phyloP scores from a whole-genome alignment of 495 filamentous ascomycete species.

The Aspergillus nidulans region DNA sequence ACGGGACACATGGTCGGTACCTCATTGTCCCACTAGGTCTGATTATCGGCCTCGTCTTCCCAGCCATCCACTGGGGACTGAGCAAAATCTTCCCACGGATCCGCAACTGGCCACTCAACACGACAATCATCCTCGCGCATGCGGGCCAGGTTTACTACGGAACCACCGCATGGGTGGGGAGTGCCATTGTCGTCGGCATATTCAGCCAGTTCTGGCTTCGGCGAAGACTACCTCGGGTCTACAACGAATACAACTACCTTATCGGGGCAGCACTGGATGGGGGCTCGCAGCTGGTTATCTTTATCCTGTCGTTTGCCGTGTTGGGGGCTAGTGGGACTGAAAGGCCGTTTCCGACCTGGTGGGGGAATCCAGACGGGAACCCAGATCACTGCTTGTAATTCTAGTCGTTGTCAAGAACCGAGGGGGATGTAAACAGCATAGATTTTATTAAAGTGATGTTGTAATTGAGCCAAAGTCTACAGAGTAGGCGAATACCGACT shows the following conservation, averaged over 20 bases:
- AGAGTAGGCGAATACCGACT: conserved; percentile 16
- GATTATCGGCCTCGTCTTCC: conserved; percentile 35
- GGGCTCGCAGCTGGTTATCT: conserved; percentile 46
- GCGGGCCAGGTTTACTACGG: conserved; percentile 45
- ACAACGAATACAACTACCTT: conserved; percentile 56
- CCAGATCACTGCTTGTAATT: neutral
- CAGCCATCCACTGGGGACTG: conserved; percentile 33
- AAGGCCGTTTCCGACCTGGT: conserved; percentile 39
- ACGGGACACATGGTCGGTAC: conserved; percentile 28
- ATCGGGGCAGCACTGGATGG: conserved; percentile 54
- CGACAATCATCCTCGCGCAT: conserved; percentile 40
- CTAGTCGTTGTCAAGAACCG: neutral
- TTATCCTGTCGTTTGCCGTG: conserved; percentile 57
- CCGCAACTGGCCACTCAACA: conserved; percentile 24
- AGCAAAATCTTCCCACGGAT: neutral
- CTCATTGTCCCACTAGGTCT: conserved; percentile 45
- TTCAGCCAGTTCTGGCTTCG: conserved; percentile 51
- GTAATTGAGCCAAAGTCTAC: neutral
- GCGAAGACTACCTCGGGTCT: conserved; percentile 43
- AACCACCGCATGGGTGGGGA: conserved; percentile 33
- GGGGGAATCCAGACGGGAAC: conserved; percentile 39
- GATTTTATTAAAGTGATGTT: no score
- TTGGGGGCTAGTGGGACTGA: conserved; percentile 42
- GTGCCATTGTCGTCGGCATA: conserved; percentile 37
- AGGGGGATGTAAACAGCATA: no score